A percentile compares a stretch with the other conserved stretches of the same genome.
Conservation (phyloP, 371 early-diverging fungal species). For the Entomophthora muscae region DNA sequence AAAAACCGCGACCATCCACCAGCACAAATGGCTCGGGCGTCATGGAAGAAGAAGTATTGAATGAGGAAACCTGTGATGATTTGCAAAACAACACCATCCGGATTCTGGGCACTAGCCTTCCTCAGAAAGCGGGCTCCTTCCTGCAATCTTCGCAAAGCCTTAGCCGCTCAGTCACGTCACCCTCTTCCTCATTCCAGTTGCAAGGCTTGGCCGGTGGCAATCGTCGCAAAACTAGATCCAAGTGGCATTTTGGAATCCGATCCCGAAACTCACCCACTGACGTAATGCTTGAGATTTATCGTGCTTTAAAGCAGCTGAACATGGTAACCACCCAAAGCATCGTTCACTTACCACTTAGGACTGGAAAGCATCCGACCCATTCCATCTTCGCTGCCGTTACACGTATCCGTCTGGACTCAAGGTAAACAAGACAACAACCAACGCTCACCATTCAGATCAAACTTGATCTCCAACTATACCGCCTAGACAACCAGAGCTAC, state of each 20-base stretch:
- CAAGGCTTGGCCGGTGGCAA: background rate
- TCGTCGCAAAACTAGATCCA: slow-evolving; percentile 23
- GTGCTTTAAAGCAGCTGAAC: slow-evolving; percentile 66
- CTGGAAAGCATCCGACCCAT: slow-evolving; percentile 81
- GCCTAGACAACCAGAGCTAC: slow-evolving; percentile 72
- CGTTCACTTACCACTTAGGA: slow-evolving; percentile 20
- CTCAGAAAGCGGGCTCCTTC: background rate
- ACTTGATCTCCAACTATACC: slow-evolving; percentile 86
- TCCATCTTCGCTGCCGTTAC: slow-evolving; percentile 60
- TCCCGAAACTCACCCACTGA: slow-evolving; percentile 78
- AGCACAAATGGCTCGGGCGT: background rate
- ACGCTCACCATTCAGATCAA: slow-evolving; percentile 31
- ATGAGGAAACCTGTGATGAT: background rate
- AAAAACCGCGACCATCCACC: background rate
- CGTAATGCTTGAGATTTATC: slow-evolving; percentile 94
- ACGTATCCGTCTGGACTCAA: slow-evolving; percentile 25
- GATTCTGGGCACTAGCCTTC: slow-evolving; percentile 4
- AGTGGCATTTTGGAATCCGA: slow-evolving; percentile 96
- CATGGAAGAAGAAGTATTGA: background rate
- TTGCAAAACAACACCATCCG: background rate
- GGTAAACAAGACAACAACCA: slow-evolving; percentile 8
- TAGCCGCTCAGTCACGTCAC: background rate
- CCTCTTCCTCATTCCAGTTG: background rate
- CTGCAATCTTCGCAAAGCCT: background rate
- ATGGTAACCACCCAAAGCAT: slow-evolving; percentile 32